Conservation (phyloP, 2,329 filamentous ascomycete species). For the Cryphonectria parasitica region DNA sequence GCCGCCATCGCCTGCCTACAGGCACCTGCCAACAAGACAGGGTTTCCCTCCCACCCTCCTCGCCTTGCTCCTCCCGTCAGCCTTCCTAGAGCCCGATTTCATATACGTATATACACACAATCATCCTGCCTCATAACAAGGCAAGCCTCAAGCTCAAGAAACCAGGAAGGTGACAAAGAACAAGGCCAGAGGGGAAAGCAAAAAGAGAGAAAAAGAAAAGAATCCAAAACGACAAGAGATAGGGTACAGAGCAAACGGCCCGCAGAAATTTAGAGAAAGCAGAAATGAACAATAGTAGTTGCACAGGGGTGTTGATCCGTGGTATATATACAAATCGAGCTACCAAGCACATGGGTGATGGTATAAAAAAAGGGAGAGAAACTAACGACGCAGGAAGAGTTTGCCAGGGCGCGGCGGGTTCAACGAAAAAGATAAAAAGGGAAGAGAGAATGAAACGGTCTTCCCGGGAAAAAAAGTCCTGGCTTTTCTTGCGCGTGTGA, state of each 20-base stretch:
- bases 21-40: neutral
- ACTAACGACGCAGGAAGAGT: neutral
- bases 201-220: neutral
- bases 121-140: neutral
- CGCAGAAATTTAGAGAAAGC: neutral
- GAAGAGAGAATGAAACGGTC: neutral
- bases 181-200: no score
- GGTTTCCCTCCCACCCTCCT: neutral
- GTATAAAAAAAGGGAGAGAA: neutral
- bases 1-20: neutral
- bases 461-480: neutral
- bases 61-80: neutral
- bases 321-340: neutral
- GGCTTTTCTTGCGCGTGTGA: constrained; percentile 2
- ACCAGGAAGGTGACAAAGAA: neutral
- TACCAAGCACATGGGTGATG: neutral
- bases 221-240: neutral
- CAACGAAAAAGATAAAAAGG: neutral
- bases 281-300: neutral
- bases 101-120: neutral
- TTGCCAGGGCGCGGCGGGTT: constrained; percentile 4
- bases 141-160: neutral
- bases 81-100: neutral
- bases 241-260: neutral
- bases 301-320: constrained; percentile 6